phyloP scores from a whole-genome alignment of 805 yeast genomes.

The Metschnikowia hibisci region DNA sequence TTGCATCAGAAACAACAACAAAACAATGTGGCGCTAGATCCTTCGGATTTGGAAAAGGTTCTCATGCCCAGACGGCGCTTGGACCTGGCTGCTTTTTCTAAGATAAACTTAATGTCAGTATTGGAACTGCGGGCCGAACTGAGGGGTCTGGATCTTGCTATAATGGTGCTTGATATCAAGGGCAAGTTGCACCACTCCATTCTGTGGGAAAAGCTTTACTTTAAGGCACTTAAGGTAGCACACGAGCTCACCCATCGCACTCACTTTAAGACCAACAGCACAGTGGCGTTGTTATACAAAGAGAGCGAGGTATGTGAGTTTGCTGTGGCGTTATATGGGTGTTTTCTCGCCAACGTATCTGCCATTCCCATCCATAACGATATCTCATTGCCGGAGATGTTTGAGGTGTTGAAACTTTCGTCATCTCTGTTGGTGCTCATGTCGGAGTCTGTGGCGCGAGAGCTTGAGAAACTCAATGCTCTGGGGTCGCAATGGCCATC shows the following conservation, averaged over 20 bases:
- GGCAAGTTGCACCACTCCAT: conserved; percentile 78
- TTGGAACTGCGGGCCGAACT: conserved; percentile 67
- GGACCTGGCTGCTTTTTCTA: conserved; percentile 24
- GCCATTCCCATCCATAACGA: conserved; percentile 90
- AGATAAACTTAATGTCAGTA: conserved; percentile 64
- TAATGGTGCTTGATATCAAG: conserved; percentile 64
- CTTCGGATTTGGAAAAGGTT: conserved; percentile 50
- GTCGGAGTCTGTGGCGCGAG: conserved; percentile 74
- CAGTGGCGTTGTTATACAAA: conserved; percentile 80
- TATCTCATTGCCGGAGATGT: conserved; percentile 62
- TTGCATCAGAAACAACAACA: conserved; percentile 32
- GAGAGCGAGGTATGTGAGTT: conserved; percentile 83
- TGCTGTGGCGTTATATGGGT: conserved; percentile 80
- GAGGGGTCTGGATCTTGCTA: conserved; percentile 62
- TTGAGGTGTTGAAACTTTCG: conserved; percentile 66
- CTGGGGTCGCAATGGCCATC: conserved; percentile 64
- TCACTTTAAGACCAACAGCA: conserved; percentile 72
- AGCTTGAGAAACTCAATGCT: conserved; percentile 60
- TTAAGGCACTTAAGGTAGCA: conserved; percentile 83
- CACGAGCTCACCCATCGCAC: conserved; percentile 72
- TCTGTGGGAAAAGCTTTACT: conserved; percentile 85
- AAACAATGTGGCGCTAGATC: conserved; percentile 24
- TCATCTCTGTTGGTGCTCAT: conserved; percentile 74
- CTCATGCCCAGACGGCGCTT: conserved; percentile 54
- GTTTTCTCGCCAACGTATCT: conserved; percentile 88